phyloP scores from a whole-genome alignment of 2,329 filamentous ascomycete genomes.

The Talaromyces pinophilus region DNA sequence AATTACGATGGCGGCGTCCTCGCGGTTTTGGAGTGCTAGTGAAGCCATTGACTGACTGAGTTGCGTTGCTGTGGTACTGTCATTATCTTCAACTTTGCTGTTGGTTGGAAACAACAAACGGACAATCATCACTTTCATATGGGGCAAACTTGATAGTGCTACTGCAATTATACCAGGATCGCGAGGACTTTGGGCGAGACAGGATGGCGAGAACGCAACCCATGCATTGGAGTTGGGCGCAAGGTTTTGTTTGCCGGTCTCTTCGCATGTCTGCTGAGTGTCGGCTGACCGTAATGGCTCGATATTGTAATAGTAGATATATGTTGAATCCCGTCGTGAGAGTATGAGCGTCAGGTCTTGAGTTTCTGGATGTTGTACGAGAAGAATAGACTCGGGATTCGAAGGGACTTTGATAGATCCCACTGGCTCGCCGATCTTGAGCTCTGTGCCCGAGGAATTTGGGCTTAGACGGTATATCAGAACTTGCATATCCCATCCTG shows the following conservation, averaged over 20 bases:
- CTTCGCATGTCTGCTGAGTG: slow-evolving; percentile 33
- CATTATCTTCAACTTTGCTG: background rate
- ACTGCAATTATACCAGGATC: slow-evolving; percentile 59
- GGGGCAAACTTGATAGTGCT: slow-evolving; percentile 61
- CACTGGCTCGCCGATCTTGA: slow-evolving; percentile 32
- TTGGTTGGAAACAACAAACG: slow-evolving; percentile 55
- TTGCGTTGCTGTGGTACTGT: slow-evolving; percentile 44
- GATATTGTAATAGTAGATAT: slow-evolving; percentile 57
- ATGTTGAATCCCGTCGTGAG: slow-evolving; percentile 60
- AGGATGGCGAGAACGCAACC: slow-evolving; percentile 63
- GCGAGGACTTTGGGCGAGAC: slow-evolving; percentile 57
- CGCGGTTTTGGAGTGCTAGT: slow-evolving; percentile 55
- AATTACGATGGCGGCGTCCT: slow-evolving; percentile 61
- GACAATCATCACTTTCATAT: slow-evolving; percentile 64
- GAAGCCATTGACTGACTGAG: slow-evolving; percentile 55
- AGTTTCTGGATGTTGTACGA: slow-evolving; percentile 54
- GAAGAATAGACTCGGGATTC: slow-evolving; percentile 60
- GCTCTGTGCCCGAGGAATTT: background rate
- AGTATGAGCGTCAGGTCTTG: slow-evolving; percentile 53
- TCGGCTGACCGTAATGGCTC: slow-evolving; percentile 6
- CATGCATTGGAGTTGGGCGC: slow-evolving; percentile 65
- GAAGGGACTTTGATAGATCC: slow-evolving; percentile 41
- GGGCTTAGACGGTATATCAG: slow-evolving; percentile 49
- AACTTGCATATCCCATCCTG: slow-evolving; percentile 62
- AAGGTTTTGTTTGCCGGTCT: slow-evolving; percentile 61